A percentile compares a stretch with the other conserved stretches of the same genome.
Evolutionary conservation across 2,329 filamentous ascomycete species (phyloP).

Genomic region (Fonsecaea pedrosoi): DNA sequence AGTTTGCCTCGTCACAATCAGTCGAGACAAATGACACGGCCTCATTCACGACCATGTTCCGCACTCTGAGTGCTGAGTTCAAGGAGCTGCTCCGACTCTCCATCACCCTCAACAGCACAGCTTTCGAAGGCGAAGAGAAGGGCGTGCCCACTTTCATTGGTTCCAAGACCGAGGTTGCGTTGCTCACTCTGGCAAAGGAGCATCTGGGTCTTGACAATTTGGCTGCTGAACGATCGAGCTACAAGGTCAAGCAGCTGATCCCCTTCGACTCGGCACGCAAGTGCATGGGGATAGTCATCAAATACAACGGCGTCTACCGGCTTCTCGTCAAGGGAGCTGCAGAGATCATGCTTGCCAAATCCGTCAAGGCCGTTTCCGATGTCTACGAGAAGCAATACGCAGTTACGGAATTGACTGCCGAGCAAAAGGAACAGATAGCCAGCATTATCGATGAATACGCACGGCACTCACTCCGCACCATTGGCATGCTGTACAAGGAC

Average conservation of each 20-base stretch:
- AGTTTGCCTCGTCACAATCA: conserved; percentile 50
- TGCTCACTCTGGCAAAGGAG: conserved; percentile 72
- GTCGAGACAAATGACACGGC: conserved; percentile 24
- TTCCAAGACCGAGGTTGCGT: conserved; percentile 77
- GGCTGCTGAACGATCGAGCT: conserved; percentile 66
- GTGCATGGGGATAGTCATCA: conserved; percentile 62
- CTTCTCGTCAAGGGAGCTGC: conserved; percentile 58
- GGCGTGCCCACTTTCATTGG: conserved; percentile 72
- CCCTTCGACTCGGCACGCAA: conserved; percentile 79
- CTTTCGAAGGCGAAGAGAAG: conserved; percentile 76
- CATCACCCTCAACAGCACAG: conserved; percentile 66
- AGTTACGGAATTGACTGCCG: conserved; percentile 38
- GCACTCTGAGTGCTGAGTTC: conserved; percentile 43
- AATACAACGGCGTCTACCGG: conserved; percentile 49
- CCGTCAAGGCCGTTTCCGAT: conserved; percentile 45
- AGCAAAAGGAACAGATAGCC: conserved; percentile 42
- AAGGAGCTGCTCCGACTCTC: conserved; percentile 51
- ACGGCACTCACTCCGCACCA: conserved; percentile 71
- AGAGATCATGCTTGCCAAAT: conserved; percentile 53
- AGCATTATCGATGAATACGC: conserved; percentile 53
- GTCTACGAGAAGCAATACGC: conserved; percentile 38
- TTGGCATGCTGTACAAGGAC: conserved; percentile 75
- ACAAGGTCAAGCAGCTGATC: conserved; percentile 69
- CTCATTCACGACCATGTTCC: conserved; percentile 32
- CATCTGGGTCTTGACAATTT: conserved; percentile 70